Evolutionary conservation across 352 stramenopile genomes (phyloP), one percentile per base, ranked within the genome.

Genomic region (Paralagenidium karlingii): DNA sequence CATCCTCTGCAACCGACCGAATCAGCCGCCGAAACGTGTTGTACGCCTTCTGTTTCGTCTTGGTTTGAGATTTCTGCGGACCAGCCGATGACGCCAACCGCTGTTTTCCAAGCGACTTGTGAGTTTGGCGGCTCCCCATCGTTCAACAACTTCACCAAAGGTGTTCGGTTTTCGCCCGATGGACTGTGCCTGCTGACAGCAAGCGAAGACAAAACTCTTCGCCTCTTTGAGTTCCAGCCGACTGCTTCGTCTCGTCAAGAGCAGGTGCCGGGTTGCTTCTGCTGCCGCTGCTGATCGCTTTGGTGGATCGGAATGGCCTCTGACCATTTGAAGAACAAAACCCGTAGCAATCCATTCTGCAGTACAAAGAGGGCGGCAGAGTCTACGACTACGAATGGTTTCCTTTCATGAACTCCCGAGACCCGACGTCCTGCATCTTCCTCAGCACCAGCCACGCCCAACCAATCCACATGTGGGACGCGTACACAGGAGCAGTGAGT

Each of bases 401-500:
- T 34, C 80, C 79, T 7, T 79, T 73, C 52, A 93, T 94, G 79
- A 65, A 60, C 32, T 94, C 78, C 19, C 33, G 45, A 16, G 59
- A 86, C 31, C 80, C 82, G 8, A 59, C 51, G 34, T 82, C 70
- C 19, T 93, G 82, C 49, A 76, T 85, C 48, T 95, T 94, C 55
- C 55, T 87, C 36, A 82, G 54, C 49, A 89, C 80, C 21, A 83
- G 68, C 55, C 74, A 74, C 41, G 82, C 92, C 49, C 78, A 91
- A 20, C 85, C 85, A 3, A 60, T 95, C 36, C 83, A 95, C 60
- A 68, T 96, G 54, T 96, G 83, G 83, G 83, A 95, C 51, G 85
- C 85, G 24, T 95, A 88, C 53, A 94, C 59, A 0, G 85, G 85
- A 9, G 50, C 48, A 15, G 53, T 63, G 24, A n/a, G 8, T 16